Evolutionary conservation across 257 asterid genomes (phyloP), one percentile per base, ranked within the genome.

Genomic region (Lantana camara): DNA sequence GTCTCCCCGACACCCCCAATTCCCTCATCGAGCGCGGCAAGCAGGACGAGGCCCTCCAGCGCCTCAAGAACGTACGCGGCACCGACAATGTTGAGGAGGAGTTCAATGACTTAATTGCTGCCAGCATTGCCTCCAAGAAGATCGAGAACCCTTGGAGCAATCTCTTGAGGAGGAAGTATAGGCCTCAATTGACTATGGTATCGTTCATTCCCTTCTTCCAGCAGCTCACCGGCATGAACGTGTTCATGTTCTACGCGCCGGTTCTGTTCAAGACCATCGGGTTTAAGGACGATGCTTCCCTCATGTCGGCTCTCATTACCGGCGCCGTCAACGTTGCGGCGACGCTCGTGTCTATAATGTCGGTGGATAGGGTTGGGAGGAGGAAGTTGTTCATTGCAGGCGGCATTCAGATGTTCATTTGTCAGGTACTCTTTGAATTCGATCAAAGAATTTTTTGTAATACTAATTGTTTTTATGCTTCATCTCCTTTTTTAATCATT

Each of bases 151-250:
- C 91, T 0, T 81, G 77, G 61, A 4, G 64, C 4, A 86, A 65
- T 46, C 76, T 82, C 14, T 57, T 79, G 1, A 68, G 42, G 61
- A 73, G 64, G 57, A 78, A 74, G 66, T 74, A 86, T 46, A 65
- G 89, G 37, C 95, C 95, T 4, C 83, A 81, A 20, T 34, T 83
- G 53, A 19, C 52, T 0, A 72, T 78, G 67, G 88, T 79, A 0
- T 44, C 64, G 4, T 13, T 54, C 11, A 79, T 86, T 60, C 95
- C 95, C 8, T 68, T 82, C 52, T 86, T 79, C 73, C 90, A 83
- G 71, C 88, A 83, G 66, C 75, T 86, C 30, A 86, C 95, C 0
- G 90, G 95, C 29, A 83, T 86, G 79, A 83, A 83, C 40, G 82
- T 88, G 8, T 68, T 86, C 65, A 83, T 83, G 63, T 86, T 86